Evolutionary conservation across 768 basidiomycete genomes (phyloP), one percentile per base, ranked within the genome.

Genomic region (Lactarius psammicola): DNA sequence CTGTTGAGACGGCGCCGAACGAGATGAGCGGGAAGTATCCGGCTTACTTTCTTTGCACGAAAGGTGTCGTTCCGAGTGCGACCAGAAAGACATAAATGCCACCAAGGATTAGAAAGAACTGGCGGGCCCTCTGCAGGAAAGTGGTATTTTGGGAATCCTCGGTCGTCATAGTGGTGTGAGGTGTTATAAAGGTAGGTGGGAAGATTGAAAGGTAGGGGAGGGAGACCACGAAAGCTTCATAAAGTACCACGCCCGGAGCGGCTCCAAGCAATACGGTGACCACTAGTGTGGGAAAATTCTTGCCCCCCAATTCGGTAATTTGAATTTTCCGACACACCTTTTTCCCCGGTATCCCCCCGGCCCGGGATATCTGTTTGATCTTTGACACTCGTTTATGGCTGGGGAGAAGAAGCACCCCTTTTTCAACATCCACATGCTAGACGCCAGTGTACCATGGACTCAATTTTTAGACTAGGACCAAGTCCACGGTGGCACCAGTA

Each of bases 11-110:
- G 18, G 40, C 56, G 5, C 31, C 34, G n/a, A 36, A 31, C 3
- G 44, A 66, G 33, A 10, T 18, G 28, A 57, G 26, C 10, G 11
- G n/a, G 40, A 61, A 46, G 63, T 2, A 11, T n/a, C 26, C 30
- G 67, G 78, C 89, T 76, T 70, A 88, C 89, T 90, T 84, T 44
- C 82, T 80, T 76, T 93, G 91, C 64, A 91, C 78, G 66, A 78
- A 83, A 18, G 91, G 90, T 8, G 85, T 76, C 6, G 79, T 77
- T 59, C 89, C 75, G 15, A 87, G 76, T 1, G 78, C 70, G 5
- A 93, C 72, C 2, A 84, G 63, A 30, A 72, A 64, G 38, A 79
- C 75, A 75, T 90, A 92, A 34, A 85, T 53, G n/a, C 73, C 80
- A 30, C 85, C 85, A 30, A 82, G 75, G 62, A 78, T 74, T 18